Base-by-base conservation (phyloP, 164 flowering plant species). In the Piper betle region DNA sequence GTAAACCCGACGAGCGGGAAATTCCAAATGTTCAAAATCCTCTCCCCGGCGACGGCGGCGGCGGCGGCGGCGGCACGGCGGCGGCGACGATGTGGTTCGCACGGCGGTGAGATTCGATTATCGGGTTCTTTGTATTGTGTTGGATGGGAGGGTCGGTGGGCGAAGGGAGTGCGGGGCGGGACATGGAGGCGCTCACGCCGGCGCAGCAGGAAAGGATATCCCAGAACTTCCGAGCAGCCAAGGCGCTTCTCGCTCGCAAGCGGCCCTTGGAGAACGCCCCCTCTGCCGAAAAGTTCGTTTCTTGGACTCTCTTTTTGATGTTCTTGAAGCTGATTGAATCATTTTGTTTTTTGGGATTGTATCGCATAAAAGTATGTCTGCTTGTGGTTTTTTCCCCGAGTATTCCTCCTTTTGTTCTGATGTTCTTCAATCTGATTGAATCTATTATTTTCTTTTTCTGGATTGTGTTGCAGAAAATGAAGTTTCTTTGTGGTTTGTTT, bases 191-290 rank as follows among this genome's bases (percentile, higher is more conserved):
- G 57, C 62, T 82, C 52, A 73, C 85, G 12, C 79, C 62, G 6
- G 84, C 79, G 59, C 87, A 87, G 62, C 70, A 73, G 55, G 76
- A 79, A 70, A 84, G 92, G 65, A 88, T 88, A 57, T 75, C 92
- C 19, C 78, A 78, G 62, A 82, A 76, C 13, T 85, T 81, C 71
- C 74, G 84, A 62, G 87, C 92, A 11, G 87, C 92, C 2, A 86
- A 88, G 73, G 91, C 89, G 3, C 80, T 82, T 60, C 85, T 88
- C 16, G 72, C 79, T 67, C 87, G 90, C 17, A 91, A 91, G 64
- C 72, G 92, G 37, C 78, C 79, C 48, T 75, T 57, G 19, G 68
- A 59, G 3, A 33, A 52, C 33, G 4, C 52, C 4, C 43, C 62
- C 2, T 37, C 4, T 46, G 53, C 64, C 25, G 12, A 9, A 40